These are phyloP conservation scores for Mycena galopus DNA, from an alignment of 768 basidiomycete species.

Conservation along the genomic window DNA sequence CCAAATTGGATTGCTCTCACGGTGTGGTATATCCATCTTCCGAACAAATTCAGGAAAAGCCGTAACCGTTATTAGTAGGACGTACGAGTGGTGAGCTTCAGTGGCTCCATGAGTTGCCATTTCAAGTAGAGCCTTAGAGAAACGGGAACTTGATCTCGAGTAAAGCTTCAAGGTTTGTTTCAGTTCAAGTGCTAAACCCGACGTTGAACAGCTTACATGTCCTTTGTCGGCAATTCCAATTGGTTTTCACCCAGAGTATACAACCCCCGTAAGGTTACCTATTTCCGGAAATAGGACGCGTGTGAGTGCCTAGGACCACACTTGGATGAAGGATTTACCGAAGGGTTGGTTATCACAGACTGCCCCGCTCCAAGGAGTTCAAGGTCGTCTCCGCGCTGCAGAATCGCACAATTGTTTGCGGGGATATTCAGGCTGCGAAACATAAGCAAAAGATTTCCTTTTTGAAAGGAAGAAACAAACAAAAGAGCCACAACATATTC, in stretches of 20 bases:
- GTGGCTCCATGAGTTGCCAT: conserved; percentile 69
- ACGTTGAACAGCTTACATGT: conserved; percentile 66
- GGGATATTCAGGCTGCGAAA: conserved; percentile 78
- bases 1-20: conserved; percentile 68
- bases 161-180: conserved; percentile 64
- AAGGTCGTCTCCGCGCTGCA: conserved; percentile 85
- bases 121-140: conserved; percentile 87
- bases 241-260: conserved; percentile 89
- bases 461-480: conserved; percentile 51
- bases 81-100: conserved; percentile 74
- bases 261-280: conserved; percentile 78
- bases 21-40: conserved; percentile 83
- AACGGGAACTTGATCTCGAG: conserved; percentile 89
- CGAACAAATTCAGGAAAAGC: neutral
- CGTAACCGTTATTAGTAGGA: neutral
- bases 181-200: neutral
- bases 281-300: neutral
- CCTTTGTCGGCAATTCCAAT: conserved; percentile 89
- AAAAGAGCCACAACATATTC: conserved; percentile 87
- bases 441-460: conserved; percentile 8
- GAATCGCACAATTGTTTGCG: conserved; percentile 88
- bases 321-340: conserved; percentile 44
- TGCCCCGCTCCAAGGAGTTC: conserved; percentile 86
- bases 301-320: neutral
- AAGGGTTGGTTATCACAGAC: conserved; percentile 87